Percentiles rank a stretch among this genome's conserved stretches.
Conservation (phyloP, 306 rosid genomes). For the Acacia crassicarpa region DNA sequence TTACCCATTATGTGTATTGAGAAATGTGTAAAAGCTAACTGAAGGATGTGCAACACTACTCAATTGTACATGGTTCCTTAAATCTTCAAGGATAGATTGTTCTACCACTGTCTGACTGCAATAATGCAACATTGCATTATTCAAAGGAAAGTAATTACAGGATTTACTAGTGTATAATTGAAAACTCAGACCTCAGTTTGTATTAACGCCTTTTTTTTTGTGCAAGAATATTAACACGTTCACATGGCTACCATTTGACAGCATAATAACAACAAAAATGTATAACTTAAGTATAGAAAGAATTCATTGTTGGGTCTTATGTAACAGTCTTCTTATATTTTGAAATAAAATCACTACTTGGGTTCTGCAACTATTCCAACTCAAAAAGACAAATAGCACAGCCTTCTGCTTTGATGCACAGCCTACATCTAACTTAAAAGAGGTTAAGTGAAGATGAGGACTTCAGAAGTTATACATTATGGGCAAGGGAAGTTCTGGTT, state of each 20-base stretch:
- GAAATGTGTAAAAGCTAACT: conserved; percentile 85
- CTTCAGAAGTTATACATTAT: conserved; percentile 57
- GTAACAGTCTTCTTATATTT: conserved; percentile 2
- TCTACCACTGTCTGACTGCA: conserved; percentile 87
- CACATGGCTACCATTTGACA: background rate
- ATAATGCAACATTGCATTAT: conserved; percentile 32
- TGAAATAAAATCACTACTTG: no score
- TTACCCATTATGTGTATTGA: conserved; percentile 89
- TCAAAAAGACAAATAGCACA: no score
- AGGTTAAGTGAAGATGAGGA: conserved; percentile 10
- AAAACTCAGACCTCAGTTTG: conserved; percentile 21
- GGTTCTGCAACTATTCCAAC: no score
- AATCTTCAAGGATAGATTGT: conserved; percentile 91
- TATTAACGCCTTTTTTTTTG: background rate
- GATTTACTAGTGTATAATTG: background rate
- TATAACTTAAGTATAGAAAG: background rate
- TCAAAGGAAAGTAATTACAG: conserved; percentile 12
- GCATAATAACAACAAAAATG: conserved; percentile 18
- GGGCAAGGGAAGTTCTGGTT: conserved; percentile 86
- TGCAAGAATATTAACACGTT: background rate
- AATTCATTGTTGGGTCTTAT: background rate
- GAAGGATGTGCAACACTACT: conserved; percentile 87
- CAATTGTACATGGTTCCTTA: conserved; percentile 94
- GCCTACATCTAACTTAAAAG: background rate
- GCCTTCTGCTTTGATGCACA: conserved; percentile 17